Evolutionary conservation across 2,329 filamentous ascomycete genomes (phyloP).

Genomic region (Lasiodiplodia sp.): DNA sequence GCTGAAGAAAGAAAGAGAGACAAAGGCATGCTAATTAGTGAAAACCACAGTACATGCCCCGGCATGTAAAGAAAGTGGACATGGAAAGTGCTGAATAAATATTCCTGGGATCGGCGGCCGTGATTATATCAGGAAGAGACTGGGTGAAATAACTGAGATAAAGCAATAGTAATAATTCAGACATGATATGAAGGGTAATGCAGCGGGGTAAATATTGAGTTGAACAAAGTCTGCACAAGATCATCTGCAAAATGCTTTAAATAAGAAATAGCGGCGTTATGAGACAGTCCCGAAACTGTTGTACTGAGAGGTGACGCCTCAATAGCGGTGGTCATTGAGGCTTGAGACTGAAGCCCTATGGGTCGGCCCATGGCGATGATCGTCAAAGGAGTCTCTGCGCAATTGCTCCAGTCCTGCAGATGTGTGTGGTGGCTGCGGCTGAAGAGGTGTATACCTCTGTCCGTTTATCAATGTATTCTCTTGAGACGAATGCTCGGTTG

Average conservation of each 20-base stretch:
- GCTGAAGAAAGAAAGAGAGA: background rate
- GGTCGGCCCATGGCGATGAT: background rate
- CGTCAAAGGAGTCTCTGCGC: slow-evolving; percentile 33
- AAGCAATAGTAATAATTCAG: background rate
- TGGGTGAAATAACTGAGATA: background rate
- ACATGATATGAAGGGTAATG: background rate
- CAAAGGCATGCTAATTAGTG: background rate
- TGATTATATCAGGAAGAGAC: background rate
- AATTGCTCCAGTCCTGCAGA: slow-evolving; percentile 31
- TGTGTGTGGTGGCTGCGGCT: slow-evolving; percentile 12
- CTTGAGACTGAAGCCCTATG: slow-evolving; percentile 12
- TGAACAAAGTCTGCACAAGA: background rate
- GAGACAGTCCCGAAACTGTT: background rate
- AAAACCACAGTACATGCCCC: background rate
- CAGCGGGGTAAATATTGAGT: background rate
- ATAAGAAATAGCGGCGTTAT: background rate
- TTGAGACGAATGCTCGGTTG: slow-evolving; percentile 35
- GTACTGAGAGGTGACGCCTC: background rate
- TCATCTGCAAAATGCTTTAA: background rate
- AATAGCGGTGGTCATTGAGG: background rate
- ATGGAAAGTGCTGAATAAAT: background rate
- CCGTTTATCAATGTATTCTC: slow-evolving; percentile 50
- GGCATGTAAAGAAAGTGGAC: background rate
- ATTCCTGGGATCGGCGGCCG: background rate
- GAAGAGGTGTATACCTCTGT: slow-evolving; percentile 47